Evolutionary conservation across 306 rosid species (phyloP).

Genomic region (Prunus fruticosa): DNA sequence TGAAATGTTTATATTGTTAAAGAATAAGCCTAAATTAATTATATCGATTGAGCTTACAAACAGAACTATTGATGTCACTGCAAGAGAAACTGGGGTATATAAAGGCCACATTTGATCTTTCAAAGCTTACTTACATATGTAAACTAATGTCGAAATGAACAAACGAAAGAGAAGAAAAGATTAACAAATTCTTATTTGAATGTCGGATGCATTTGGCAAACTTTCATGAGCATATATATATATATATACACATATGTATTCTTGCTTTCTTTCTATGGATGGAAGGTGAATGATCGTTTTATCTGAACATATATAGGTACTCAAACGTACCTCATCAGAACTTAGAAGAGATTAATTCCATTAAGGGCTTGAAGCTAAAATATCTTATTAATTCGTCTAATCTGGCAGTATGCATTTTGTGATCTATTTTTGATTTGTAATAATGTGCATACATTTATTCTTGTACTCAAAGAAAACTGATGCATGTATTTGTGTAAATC

Average conservation of each 20-base stretch:
- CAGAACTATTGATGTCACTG: background rate
- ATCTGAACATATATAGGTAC: background rate
- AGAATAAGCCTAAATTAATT: no score
- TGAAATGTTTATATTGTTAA: background rate
- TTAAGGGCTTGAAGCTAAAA: background rate
- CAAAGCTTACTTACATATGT: background rate
- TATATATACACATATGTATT: background rate
- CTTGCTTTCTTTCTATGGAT: background rate
- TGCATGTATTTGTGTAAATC: no score
- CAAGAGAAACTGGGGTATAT: no score
- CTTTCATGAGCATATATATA: background rate
- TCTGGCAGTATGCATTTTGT: no score
- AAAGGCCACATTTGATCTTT: no score
- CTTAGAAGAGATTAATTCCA: background rate
- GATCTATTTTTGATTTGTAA: no score
- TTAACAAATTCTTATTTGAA: background rate
- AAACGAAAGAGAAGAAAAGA: background rate
- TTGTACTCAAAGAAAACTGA: no score
- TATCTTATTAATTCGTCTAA: no score
- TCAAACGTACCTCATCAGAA: background rate
- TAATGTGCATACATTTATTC: no score
- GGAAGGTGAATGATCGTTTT: background rate
- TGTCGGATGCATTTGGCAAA: background rate
- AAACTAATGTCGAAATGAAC: background rate
- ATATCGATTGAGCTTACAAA: background rate